Conservation (phyloP, 148 eudicot species). For the Suaeda aralocaspica region DNA sequence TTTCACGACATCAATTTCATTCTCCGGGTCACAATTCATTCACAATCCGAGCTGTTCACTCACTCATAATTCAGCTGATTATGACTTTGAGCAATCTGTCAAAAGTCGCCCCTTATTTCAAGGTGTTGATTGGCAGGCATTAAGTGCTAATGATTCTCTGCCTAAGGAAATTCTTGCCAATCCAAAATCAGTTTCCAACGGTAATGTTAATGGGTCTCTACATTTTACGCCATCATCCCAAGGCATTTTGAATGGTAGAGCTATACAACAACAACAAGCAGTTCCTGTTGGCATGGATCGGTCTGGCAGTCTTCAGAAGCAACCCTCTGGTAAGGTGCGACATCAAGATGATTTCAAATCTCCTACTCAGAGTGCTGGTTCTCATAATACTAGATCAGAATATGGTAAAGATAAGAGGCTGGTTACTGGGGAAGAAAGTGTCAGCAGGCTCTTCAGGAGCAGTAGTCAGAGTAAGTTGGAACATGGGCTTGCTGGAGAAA, state of each 20-base stretch:
- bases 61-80: conserved; percentile 61
- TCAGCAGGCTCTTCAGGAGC: conserved; percentile 41
- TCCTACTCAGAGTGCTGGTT: conserved; percentile 56
- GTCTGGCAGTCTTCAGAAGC: conserved; percentile 60
- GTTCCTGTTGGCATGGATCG: conserved; percentile 38
- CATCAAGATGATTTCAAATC: conserved; percentile 43
- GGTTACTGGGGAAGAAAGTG: conserved; percentile 42
- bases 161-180: conserved; percentile 44
- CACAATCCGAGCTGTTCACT: conserved; percentile 89
- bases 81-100: conserved; percentile 78
- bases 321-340: conserved; percentile 42
- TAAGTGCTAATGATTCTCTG: conserved; percentile 44
- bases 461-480: conserved; percentile 46
- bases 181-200: conserved; percentile 40
- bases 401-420: conserved; percentile 47
- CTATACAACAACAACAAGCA: conserved; percentile 43
- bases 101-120: conserved; percentile 84
- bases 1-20: conserved; percentile 74
- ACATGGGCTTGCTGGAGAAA: conserved; percentile 35
- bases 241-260: conserved; percentile 47
- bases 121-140: conserved; percentile 80
- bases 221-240: conserved; percentile 50
- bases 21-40: conserved; percentile 84
- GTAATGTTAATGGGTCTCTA: conserved; percentile 47
- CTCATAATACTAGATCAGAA: conserved; percentile 61